Percentiles rank a stretch among this genome's conserved stretches.
These are phyloP conservation scores for Meyerozyma guilliermondii DNA, from an alignment of 1,139 yeast species.

Conservation along the genomic window DNA sequence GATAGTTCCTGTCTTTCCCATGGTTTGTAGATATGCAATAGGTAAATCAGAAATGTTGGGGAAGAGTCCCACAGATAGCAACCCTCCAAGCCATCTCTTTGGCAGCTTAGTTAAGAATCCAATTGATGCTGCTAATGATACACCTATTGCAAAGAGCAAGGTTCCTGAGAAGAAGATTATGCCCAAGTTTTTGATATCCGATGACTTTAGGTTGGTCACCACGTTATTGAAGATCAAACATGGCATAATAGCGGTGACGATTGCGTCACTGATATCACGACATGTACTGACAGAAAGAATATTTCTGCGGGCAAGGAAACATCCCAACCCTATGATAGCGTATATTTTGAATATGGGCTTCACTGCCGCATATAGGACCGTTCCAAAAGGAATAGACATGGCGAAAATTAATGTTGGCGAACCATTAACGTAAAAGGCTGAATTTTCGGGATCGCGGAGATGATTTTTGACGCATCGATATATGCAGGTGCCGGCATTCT, in stretches of 20 bases:
- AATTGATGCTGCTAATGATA: slow-evolving; percentile 28
- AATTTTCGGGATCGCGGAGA: too few relatives aligned
- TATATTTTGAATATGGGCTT: slow-evolving; percentile 88
- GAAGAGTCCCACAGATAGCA: slow-evolving; percentile 60
- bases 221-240: slow-evolving; percentile 75
- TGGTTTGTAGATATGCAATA: slow-evolving; percentile 80
- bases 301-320: slow-evolving; percentile 56
- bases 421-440: too few relatives aligned
- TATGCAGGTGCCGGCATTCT: too few relatives aligned
- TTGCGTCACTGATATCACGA: slow-evolving; percentile 65
- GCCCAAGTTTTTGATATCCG: slow-evolving; percentile 73
- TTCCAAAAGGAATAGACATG: slow-evolving; percentile 43
- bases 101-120: slow-evolving; percentile 49
- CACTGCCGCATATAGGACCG: slow-evolving; percentile 70
- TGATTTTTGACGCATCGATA: too few relatives aligned
- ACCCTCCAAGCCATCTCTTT: slow-evolving; percentile 74
- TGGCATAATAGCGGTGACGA: slow-evolving; percentile 71
- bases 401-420: too few relatives aligned
- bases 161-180: slow-evolving; percentile 57
- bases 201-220: slow-evolving; percentile 62
- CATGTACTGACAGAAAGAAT: slow-evolving; percentile 70
- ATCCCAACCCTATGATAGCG: slow-evolving; percentile 69
- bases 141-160: slow-evolving; percentile 37
- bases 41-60: slow-evolving; percentile 79
- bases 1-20: slow-evolving; percentile 57